phyloP scores from a whole-genome alignment of 345 rosid species.

The Excoecaria agallocha region DNA sequence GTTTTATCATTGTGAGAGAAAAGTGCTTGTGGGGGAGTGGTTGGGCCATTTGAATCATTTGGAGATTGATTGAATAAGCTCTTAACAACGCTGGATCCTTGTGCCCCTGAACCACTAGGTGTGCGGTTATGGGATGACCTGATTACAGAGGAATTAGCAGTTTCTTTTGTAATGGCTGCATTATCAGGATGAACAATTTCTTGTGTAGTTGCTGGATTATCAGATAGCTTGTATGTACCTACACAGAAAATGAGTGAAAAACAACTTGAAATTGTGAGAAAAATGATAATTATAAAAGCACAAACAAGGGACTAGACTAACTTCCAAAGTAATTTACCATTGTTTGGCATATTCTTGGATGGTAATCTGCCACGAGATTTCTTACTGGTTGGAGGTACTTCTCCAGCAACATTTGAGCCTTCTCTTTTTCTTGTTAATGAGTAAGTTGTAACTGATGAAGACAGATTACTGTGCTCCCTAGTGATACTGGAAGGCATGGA shows the following conservation, averaged over 20 bases:
- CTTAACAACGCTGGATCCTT: conserved; percentile 59
- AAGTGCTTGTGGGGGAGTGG: conserved; percentile 58
- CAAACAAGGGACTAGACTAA: background rate
- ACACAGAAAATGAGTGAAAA: background rate
- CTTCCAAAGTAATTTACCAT: conserved; percentile 36
- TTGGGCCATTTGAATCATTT: conserved; percentile 47
- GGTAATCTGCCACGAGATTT: conserved; percentile 39
- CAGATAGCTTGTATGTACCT: conserved; percentile 14
- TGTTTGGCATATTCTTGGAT: conserved; percentile 25
- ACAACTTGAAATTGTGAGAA: conserved; percentile 1
- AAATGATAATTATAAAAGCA: background rate
- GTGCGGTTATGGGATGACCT: conserved; percentile 17
- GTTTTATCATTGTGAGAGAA: conserved; percentile 37
- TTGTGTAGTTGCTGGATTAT: conserved; percentile 12
- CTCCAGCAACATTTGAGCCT: conserved; percentile 25
- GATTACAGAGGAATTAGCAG: conserved; percentile 15
- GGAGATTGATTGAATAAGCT: conserved; percentile 62
- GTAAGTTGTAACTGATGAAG: conserved; percentile 32
- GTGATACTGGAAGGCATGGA: conserved; percentile 31
- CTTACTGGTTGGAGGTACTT: conserved; percentile 44
- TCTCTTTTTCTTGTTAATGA: conserved; percentile 50
- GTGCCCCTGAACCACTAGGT: conserved; percentile 21
- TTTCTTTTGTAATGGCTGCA: background rate
- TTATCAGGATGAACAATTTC: conserved; percentile 23
- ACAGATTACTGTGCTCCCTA: conserved; percentile 18